Evolutionary conservation across 2,329 filamentous ascomycete genomes (phyloP), one percentile per base, ranked within the genome.

Genomic region (Basipetospora sp.): DNA sequence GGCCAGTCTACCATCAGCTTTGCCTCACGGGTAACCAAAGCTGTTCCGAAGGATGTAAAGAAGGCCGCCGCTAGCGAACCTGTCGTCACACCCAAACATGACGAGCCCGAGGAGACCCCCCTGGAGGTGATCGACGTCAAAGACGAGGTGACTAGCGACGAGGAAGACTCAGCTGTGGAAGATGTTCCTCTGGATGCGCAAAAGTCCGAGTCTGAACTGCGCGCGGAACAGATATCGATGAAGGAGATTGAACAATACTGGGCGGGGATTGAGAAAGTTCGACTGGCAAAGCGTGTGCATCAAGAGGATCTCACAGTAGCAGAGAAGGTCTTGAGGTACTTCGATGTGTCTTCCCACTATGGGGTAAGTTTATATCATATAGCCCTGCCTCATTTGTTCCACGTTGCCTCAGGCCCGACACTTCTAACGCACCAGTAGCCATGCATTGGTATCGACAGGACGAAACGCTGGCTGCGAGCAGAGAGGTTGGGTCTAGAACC

Each of bases 291-390:
- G 30, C 64, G 80, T 48, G 76, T 93, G 26, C 90, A 96, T 51
- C 85, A 93, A 58, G 58, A 78, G 48, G 77, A 67, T 3, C 53
- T 96, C 47, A 69, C 65, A 9, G 47, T 81, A 32, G 68, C 80
- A 40, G 87, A 96, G 66, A 94, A 88, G 64, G 75, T 96, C 18
- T 58, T 96, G 50, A 68, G 88, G 44, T 83, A 94, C 54, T 98
- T 90, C 59, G 90, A 98, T 55, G 80, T 93, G 46, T 90, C 79
- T 51, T 83, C 73, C 42, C 83, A 94, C 50, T 98, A 83, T 55
- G 90, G 90, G 40, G 86, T 93, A 74, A 64, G 82, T 75, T n/a
- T 6, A 6, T 6, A 6, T 25, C 6, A 8, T 35, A 11, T 8
- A 22, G 28, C n/a, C 25, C 10, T 29, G 14, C 15, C 31, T 16